Evolutionary conservation across 352 stramenopile species (phyloP).

Genomic region (Pythium sukuiense): DNA sequence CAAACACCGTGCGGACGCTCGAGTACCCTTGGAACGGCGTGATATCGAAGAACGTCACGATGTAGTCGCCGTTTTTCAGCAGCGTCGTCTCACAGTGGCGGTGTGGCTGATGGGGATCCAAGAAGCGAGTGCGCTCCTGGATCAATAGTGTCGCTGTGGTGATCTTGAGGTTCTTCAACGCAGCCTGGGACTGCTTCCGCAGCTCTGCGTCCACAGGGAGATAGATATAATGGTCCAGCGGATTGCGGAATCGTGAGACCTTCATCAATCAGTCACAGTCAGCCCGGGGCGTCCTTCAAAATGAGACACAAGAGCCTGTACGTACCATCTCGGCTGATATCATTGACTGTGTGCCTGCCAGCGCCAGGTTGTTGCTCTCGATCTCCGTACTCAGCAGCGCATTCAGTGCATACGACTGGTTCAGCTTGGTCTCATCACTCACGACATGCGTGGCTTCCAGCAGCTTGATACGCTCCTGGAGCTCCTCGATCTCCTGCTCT

Average conservation of each 20-base stretch:
- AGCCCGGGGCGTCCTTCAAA: no score
- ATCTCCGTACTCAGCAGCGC: constrained; percentile 6
- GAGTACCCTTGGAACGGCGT: constrained; percentile 12
- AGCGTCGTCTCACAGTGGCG: constrained; percentile 14
- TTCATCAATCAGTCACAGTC: no score
- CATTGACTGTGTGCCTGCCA: constrained; percentile 12
- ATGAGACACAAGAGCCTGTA: no score
- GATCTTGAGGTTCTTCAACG: neutral
- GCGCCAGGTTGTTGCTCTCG: constrained; percentile 12
- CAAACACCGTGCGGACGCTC: constrained; percentile 10
- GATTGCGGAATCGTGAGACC: constrained; percentile 13
- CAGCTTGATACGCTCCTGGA: neutral
- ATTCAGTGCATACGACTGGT: constrained; percentile 9
- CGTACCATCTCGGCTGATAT: constrained; percentile 4
- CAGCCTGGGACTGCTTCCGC: constrained; percentile 5
- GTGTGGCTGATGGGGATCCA: constrained; percentile 16
- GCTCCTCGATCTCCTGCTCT: constrained; percentile 6
- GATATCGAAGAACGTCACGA: constrained; percentile 13
- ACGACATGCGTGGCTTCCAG: neutral
- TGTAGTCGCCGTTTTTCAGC: constrained; percentile 17
- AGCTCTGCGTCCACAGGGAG: constrained; percentile 5
- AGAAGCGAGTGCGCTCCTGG: constrained; percentile 3
- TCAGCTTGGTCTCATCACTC: neutral
- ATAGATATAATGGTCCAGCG: constrained; percentile 19
- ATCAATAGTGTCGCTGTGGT: neutral